These are phyloP conservation scores for Phytophthora colocasiae DNA, from an alignment of 352 stramenopile species.

Conservation along the genomic window DNA sequence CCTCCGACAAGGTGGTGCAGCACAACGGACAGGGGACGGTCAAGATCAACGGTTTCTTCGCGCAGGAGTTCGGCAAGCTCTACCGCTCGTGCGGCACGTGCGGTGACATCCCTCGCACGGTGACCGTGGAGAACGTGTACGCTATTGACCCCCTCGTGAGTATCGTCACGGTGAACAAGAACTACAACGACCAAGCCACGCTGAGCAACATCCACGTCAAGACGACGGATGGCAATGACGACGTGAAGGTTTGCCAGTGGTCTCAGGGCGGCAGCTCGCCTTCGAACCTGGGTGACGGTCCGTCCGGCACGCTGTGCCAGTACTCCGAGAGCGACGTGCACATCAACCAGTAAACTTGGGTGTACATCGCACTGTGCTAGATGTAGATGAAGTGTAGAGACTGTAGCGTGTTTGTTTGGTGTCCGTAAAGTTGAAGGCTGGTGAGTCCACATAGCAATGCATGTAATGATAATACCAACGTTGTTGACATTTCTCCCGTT, in stretches of 20 bases:
- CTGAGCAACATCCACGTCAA: conserved; percentile 43
- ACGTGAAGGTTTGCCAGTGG: conserved; percentile 39
- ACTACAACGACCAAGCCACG: conserved; percentile 47
- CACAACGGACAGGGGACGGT: conserved; percentile 8
- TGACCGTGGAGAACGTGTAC: conserved; percentile 43
- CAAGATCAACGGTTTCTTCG: conserved; percentile 12
- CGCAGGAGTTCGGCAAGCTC: conserved; percentile 21
- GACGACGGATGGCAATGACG: conserved; percentile 16
- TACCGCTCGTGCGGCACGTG: conserved; percentile 43
- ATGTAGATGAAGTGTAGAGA: background rate
- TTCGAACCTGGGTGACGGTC: conserved; percentile 32
- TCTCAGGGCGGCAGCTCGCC: conserved; percentile 25
- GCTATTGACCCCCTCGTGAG: conserved; percentile 41
- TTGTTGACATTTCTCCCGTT: background rate
- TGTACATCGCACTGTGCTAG: background rate
- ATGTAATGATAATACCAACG: background rate
- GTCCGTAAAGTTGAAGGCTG: background rate
- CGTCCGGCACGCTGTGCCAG: conserved; percentile 22
- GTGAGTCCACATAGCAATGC: background rate
- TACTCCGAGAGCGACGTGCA: conserved; percentile 28
- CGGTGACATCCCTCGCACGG: conserved; percentile 37
- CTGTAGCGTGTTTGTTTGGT: background rate
- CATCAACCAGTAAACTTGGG: conserved; percentile 9
- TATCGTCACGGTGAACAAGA: conserved; percentile 50
- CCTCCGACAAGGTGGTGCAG: conserved; percentile 45